Conservation (phyloP, 768 basidiomycete genomes). For the Suillus variegatus region DNA sequence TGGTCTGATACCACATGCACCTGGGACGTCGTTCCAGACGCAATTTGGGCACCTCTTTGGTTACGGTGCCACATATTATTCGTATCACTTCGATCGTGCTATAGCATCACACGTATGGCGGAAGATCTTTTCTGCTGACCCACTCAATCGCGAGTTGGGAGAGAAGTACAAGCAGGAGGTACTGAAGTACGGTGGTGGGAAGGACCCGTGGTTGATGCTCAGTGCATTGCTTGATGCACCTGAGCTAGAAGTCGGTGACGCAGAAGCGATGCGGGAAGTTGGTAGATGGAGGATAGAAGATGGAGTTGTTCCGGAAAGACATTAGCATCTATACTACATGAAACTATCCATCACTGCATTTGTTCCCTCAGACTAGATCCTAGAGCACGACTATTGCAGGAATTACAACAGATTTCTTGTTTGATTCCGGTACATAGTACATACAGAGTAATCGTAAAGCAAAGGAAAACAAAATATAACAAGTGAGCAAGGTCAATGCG, state of each 20-base stretch:
- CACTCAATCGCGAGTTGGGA: conserved; percentile 71
- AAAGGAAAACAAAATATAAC: not conserved
- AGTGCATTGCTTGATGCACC: conserved; percentile 65
- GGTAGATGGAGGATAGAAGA: conserved; percentile 88
- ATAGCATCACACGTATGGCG: conserved; percentile 93
- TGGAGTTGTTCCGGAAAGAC: conserved; percentile 61
- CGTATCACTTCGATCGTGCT: conserved; percentile 94
- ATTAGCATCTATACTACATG: conserved; percentile 45
- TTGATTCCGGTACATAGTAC: not conserved
- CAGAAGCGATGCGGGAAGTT: conserved; percentile 84
- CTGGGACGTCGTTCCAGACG: conserved; percentile 90
- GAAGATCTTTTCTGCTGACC: conserved; percentile 67
- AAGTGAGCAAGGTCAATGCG: not conserved
- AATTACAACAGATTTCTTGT: not conserved
- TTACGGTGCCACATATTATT: conserved; percentile 98
- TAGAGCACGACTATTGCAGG: not conserved
- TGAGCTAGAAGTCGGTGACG: conserved; percentile 69
- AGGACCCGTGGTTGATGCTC: conserved; percentile 94
- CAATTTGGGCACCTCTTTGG: conserved; percentile 96
- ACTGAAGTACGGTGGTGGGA: conserved; percentile 81
- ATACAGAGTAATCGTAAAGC: not conserved
- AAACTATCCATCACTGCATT: not conserved
- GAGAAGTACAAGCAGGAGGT: conserved; percentile 81
- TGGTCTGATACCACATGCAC: conserved; percentile 82
- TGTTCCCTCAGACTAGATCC: not conserved